These are phyloP conservation scores for Fraxinus sp. DNA, from an alignment of 305 asterid species.

Conservation along the genomic window DNA sequence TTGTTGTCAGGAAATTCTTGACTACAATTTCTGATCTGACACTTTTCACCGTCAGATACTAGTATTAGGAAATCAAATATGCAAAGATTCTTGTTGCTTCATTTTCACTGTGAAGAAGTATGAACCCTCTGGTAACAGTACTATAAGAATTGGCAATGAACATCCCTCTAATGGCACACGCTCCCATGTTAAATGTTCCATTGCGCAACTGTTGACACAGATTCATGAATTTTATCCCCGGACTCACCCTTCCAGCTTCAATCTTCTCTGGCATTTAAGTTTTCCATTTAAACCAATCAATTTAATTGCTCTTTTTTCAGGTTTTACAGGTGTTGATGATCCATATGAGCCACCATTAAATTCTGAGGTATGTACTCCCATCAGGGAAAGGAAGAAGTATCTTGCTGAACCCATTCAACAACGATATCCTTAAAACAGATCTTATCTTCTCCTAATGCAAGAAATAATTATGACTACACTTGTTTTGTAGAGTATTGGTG, in stretches of 20 bases:
- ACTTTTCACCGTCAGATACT: neutral
- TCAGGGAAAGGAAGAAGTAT: conserved; percentile 5
- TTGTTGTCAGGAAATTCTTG: neutral
- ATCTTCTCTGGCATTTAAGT: neutral
- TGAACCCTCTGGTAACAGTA: neutral
- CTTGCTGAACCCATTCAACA: neutral
- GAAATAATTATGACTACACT: neutral
- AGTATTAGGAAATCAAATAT: neutral
- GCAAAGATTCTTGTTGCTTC: neutral
- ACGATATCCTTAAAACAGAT: neutral
- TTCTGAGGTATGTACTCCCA: conserved; percentile 57
- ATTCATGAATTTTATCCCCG: neutral
- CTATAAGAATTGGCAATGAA: neutral
- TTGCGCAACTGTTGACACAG: neutral
- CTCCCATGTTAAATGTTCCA: neutral
- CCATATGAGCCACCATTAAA: conserved; percentile 83
- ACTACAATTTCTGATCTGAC: neutral
- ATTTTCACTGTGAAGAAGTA: neutral
- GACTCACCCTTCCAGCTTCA: neutral
- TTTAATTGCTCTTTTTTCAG: conserved; percentile 37
- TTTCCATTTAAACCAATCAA: neutral
- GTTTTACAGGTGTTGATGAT: conserved; percentile 91
- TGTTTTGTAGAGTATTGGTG: neutral
- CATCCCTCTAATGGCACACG: neutral
- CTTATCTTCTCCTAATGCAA: neutral